Conservation (phyloP, 2,329 filamentous ascomycete species). For the Talaromyces sp. region DNA sequence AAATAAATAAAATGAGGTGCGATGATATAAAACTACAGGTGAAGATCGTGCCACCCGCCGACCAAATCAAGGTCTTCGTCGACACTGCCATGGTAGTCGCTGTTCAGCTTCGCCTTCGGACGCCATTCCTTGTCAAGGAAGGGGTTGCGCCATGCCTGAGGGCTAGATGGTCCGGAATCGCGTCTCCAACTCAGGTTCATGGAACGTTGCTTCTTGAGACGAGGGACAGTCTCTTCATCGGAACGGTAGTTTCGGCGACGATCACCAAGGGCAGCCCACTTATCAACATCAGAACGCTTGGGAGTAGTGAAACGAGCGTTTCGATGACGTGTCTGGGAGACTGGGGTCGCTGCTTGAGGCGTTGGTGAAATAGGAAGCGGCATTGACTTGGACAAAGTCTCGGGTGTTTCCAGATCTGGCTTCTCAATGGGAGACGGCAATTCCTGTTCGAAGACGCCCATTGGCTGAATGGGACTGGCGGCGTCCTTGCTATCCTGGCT, state of each 20-base stretch:
- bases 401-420: slow-evolving; percentile 20
- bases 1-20: slow-evolving; percentile 19
- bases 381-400: slow-evolving; percentile 41
- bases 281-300: slow-evolving; percentile 60
- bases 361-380: slow-evolving; percentile 67
- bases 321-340: slow-evolving; percentile 29
- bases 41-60: slow-evolving; percentile 79
- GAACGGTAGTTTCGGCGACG: slow-evolving; percentile 68
- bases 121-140: slow-evolving; percentile 51
- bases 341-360: slow-evolving; percentile 63
- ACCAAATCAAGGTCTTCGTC: slow-evolving; percentile 87
- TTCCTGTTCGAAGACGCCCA: slow-evolving; percentile 55
- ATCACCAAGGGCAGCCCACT: slow-evolving; percentile 86
- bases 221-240: slow-evolving; percentile 52
- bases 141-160: slow-evolving; percentile 39
- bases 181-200: slow-evolving; percentile 45
- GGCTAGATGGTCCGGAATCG: slow-evolving; percentile 38
- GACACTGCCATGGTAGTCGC: slow-evolving; percentile 52
- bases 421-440: slow-evolving; percentile 47
- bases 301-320: slow-evolving; percentile 63
- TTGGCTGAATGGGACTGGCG: slow-evolving; percentile 49
- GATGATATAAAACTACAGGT: slow-evolving; percentile 52
- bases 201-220: slow-evolving; percentile 44
- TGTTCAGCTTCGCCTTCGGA: slow-evolving; percentile 32
- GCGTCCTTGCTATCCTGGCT: slow-evolving; percentile 68